Base-by-base conservation (phyloP, 2,329 filamentous ascomycete genomes). In the Pyricularia sp. region DNA sequence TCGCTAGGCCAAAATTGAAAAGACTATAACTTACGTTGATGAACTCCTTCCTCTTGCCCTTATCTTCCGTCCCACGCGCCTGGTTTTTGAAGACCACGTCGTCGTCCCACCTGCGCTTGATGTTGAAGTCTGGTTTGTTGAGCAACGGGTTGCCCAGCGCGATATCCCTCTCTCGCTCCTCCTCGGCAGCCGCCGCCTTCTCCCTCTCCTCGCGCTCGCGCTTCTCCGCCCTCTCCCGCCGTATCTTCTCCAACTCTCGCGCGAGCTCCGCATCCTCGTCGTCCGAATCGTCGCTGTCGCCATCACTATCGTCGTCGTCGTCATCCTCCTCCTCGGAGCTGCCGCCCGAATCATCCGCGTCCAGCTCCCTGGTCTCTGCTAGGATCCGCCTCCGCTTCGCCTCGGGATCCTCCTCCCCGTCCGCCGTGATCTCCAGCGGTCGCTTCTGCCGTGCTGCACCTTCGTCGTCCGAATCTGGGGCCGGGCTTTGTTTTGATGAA, bases 31-130 rank as follows among this genome's bases (percentile, higher is more conserved):
- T 81, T 78, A 92, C 93, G 77, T 99, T 99, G 79, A 99, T 94
- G 81, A 99, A 99, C 79, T 97, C 94, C 82, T 94, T 96, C 80
- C 86, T 88, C 82, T 91, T 88, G 71, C 90, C 89, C 82, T 90
- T 94, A 71, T 97, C 93, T 76, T 98, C 94, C 0, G 94, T 97
- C 10, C 94, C 95, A 70, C 95, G 87, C 42, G 94, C 95, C 81
- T 99, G 95, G 79, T 99, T 99, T 83, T 97, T 98, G 82, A 99
- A 99, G 2, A 99, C 94, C 14, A 99, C 95, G 77, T 99, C 95
- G 75, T 99, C 95, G 74, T 99, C 95, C 95, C 95, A 99, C 74
- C 94, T 83, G 73, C 92, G 84, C 85, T 97, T 97, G 76, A 97
- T 90, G 70, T 90, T 93, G 78, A 96, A 98, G 74, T 97, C 93